Percentiles rank a stretch among this genome's conserved stretches.
Conservation (phyloP, 2,329 filamentous ascomycete species). For the Trichoderma atroviride region DNA sequence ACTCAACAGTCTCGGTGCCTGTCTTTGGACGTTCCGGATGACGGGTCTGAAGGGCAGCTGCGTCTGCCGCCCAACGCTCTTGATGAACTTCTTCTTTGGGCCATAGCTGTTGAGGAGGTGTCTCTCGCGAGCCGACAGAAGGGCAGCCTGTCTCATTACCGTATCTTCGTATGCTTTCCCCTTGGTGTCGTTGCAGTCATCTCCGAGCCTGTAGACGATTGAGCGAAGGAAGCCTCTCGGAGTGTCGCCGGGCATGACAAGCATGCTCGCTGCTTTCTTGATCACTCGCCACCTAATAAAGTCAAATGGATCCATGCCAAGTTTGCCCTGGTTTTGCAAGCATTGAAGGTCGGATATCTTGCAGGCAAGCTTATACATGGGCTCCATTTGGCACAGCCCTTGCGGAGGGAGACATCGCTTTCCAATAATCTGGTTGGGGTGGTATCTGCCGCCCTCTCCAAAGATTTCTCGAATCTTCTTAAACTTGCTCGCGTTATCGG, state of each 20-base stretch:
- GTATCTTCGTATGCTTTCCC: constrained; percentile 32
- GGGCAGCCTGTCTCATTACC: constrained; percentile 35
- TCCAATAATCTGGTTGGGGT: constrained; percentile 44
- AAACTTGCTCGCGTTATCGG: constrained; percentile 41
- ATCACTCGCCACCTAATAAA: constrained; percentile 43
- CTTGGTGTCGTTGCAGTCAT: neutral
- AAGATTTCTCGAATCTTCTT: constrained; percentile 43
- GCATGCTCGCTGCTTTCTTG: constrained; percentile 27
- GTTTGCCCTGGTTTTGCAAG: constrained; percentile 32
- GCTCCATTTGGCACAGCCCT: constrained; percentile 41
- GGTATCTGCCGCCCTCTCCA: constrained; percentile 34
- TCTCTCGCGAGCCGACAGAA: constrained; percentile 35
- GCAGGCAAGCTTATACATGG: constrained; percentile 42
- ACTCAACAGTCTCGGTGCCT: neutral
- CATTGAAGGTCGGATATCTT: constrained; percentile 39
- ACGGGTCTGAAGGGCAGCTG: neutral
- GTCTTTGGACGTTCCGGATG: neutral
- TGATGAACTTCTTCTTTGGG: neutral
- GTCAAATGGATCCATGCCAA: constrained; percentile 44
- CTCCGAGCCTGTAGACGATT: constrained; percentile 29
- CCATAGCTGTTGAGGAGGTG: constrained; percentile 13
- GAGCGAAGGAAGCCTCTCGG: constrained; percentile 27
- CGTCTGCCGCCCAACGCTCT: neutral
- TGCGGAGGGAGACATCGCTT: constrained; percentile 38
- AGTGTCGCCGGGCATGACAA: constrained; percentile 20